Evolutionary conservation across 768 basidiomycete species (phyloP).

Genomic region (Cubamyces sp.): DNA sequence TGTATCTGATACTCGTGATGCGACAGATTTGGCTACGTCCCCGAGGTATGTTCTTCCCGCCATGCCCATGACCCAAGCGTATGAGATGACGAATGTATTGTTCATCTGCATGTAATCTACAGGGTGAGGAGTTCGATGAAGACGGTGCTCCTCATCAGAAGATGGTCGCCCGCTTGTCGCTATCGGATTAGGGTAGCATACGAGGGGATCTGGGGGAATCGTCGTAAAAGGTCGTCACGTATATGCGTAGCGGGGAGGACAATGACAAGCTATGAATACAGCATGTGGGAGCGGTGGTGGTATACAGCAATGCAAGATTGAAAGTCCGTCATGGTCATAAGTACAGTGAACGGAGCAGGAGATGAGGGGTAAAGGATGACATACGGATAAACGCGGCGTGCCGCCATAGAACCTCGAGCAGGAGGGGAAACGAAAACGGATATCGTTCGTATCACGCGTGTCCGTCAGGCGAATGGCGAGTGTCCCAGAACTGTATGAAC

Average conservation of each 20-base stretch:
- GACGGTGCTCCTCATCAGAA: constrained; percentile 87
- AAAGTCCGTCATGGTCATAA: constrained; percentile 28
- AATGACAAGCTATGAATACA: constrained; percentile 47
- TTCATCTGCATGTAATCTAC: constrained; percentile 24
- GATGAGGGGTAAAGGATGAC: constrained; percentile 10
- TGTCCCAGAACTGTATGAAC: constrained; percentile 18
- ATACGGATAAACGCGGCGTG: constrained; percentile 18
- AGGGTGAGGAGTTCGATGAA: constrained; percentile 79
- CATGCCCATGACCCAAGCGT: constrained; percentile 18
- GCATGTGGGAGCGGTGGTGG: constrained; percentile 32
- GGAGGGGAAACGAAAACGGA: constrained; percentile 7
- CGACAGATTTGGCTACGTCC: constrained; percentile 67
- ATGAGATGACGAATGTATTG: constrained; percentile 15
- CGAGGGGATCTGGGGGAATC: constrained; percentile 35
- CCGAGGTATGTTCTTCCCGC: constrained; percentile 53
- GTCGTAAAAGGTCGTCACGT: constrained; percentile 36
- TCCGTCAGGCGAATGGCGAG: constrained; percentile 16
- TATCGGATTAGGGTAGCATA: constrained; percentile 36
- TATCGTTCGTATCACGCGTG: constrained; percentile 17
- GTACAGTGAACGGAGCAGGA: constrained; percentile 20
- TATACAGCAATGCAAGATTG: constrained; percentile 36
- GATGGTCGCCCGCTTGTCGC: constrained; percentile 66
- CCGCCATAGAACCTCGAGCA: constrained; percentile 13
- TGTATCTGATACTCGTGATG: constrained; percentile 32
- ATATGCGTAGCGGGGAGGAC: constrained; percentile 28